Percentiles rank a stretch among this genome's conserved stretches.
phyloP scores from a whole-genome alignment of 768 basidiomycete genomes.

The Sistotremastrum niveocremeum region DNA sequence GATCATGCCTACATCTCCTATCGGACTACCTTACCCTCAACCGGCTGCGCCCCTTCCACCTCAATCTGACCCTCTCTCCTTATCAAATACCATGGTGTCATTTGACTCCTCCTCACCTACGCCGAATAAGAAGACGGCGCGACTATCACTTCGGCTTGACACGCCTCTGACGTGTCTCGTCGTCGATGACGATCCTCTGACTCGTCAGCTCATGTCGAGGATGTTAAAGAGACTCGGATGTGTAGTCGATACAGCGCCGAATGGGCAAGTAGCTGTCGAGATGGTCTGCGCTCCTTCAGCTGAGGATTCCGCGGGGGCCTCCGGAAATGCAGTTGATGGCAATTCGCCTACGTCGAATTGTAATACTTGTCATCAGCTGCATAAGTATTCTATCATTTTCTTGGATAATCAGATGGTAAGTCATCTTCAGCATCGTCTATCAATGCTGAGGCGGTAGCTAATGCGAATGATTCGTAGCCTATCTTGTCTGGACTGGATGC shows the following conservation, averaged over 20 bases:
- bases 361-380: slow-evolving; percentile 4
- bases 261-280: slow-evolving; percentile 24
- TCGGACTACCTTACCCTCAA: too few species aligned
- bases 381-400: slow-evolving; percentile 21
- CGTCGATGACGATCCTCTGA: slow-evolving; percentile 25
- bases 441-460: not conserved
- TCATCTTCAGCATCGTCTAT: not conserved
- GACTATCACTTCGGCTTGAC: not conserved
- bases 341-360: not conserved
- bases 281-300: slow-evolving; percentile 13
- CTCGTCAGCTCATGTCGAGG: slow-evolving; percentile 14
- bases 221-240: slow-evolving; percentile 25
- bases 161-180: slow-evolving; percentile 8
- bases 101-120: not conserved
- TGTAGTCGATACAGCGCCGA: slow-evolving; percentile 21
- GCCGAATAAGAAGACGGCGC: not conserved
- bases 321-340: not conserved
- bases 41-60: too few species aligned
- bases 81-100: too few species aligned
- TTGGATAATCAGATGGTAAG: slow-evolving; percentile 24
- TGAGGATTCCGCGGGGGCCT: not conserved
- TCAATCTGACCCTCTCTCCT: too few species aligned
- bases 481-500: slow-evolving; percentile 22
- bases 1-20: too few species aligned
- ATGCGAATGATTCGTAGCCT: slow-evolving; percentile 3